phyloP scores from a whole-genome alignment of 306 rosid species.

The Inga leiocalycina region DNA sequence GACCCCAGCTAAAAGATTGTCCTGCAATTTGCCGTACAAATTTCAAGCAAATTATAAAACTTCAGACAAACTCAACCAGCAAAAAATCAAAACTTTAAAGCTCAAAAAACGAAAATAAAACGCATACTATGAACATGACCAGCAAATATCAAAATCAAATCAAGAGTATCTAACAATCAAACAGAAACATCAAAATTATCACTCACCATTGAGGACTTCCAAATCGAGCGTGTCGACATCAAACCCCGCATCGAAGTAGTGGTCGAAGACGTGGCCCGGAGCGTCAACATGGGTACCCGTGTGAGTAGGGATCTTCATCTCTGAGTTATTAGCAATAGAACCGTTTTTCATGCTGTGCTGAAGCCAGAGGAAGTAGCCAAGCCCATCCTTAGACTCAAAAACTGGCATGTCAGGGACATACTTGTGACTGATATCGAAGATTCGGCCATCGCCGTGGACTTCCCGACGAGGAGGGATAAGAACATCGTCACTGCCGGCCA shows the following conservation, averaged over 20 bases:
- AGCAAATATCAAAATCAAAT: not conserved
- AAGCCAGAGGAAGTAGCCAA: conserved; percentile 79
- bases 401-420: conserved; percentile 62
- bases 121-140: not conserved
- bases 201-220: conserved; percentile 70
- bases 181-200: not conserved
- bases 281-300: conserved; percentile 89
- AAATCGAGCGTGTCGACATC: conserved; percentile 84
- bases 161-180: not conserved
- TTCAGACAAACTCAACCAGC: not conserved
- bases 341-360: conserved; percentile 77
- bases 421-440: conserved; percentile 77
- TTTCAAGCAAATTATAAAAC: not conserved
- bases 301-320: conserved; percentile 76
- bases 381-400: conserved; percentile 52
- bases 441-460: conserved; percentile 67
- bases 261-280: conserved; percentile 80
- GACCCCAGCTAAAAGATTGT: not conserved
- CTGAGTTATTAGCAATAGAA: conserved; percentile 68
- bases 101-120: not conserved
- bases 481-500: not conserved
- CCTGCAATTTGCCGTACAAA: not conserved
- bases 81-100: not conserved
- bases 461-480: conserved; percentile 70
- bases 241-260: conserved; percentile 82